Conservation (phyloP, 495 filamentous ascomycete species). For the Halenospora varia region DNA sequence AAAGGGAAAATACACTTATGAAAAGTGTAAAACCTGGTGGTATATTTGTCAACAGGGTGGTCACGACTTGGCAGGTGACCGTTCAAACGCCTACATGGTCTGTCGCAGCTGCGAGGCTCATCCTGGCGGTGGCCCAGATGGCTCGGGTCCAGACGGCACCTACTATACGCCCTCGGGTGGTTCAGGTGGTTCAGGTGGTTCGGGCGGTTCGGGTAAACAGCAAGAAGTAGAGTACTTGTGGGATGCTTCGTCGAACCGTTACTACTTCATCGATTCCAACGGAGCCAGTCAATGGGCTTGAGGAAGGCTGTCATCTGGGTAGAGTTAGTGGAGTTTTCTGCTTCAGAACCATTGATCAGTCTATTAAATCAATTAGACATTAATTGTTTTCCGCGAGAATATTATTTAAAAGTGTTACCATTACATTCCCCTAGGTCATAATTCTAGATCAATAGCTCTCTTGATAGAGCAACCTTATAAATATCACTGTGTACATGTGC, state of each 20-base stretch:
- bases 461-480: not conserved
- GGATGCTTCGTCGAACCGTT: not conserved
- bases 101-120: not conserved
- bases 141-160: not conserved
- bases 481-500: not conserved
- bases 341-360: too few species aligned
- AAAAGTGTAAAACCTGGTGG: not conserved
- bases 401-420: not conserved
- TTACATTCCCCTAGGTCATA: not conserved
- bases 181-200: not conserved
- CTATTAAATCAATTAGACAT: not conserved
- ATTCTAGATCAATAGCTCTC: not conserved
- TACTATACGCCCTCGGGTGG: not conserved
- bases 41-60: conserved; percentile 1
- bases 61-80: not conserved
- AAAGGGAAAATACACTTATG: not conserved
- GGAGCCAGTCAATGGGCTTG: not conserved
- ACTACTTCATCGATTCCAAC: not conserved
- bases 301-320: not conserved
- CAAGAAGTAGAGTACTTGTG: not conserved
- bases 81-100: not conserved
- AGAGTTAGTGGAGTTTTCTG: too few species aligned
- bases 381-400: not conserved
- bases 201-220: not conserved
- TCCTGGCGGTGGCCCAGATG: not conserved